A percentile compares a stretch with the other conserved stretches of the same genome.
These are phyloP conservation scores for Avena eriantha DNA, from an alignment of 176 grass and related monocot genomes.

Conservation along the genomic window DNA sequence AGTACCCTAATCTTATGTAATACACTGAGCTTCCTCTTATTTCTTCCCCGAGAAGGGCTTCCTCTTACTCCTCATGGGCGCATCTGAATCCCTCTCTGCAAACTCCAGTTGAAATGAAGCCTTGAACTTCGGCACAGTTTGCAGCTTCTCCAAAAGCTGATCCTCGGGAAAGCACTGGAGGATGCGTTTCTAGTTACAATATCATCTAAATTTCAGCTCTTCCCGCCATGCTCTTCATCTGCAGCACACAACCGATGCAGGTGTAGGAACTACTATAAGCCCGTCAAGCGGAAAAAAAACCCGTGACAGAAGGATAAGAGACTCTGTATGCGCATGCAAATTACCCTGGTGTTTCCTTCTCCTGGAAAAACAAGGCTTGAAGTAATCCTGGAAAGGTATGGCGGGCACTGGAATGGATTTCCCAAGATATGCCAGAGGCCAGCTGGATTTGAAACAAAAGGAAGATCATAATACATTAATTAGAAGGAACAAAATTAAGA, in stretches of 20 bases:
- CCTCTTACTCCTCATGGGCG: neutral
- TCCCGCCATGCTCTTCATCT: constrained; percentile 49
- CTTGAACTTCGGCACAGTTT: neutral
- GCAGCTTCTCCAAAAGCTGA: neutral
- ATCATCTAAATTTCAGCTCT: constrained; percentile 4
- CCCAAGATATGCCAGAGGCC: constrained; percentile 64
- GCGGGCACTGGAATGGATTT: constrained; percentile 66
- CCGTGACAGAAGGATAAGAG: neutral
- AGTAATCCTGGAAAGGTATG: constrained; percentile 52
- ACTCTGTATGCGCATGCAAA: neutral
- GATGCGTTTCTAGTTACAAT: neutral
- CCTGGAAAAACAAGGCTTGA: constrained; percentile 36
- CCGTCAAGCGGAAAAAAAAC: neutral
- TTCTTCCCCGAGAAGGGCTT: neutral
- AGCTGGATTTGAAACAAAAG: constrained; percentile 47
- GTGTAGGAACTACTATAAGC: neutral
- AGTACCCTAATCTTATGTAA: neutral
- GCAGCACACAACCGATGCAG: neutral
- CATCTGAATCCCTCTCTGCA: neutral
- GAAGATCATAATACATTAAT: constrained; percentile 25
- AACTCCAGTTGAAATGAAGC: neutral
- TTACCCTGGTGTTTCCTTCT: constrained; percentile 54
- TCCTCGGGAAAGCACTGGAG: neutral
- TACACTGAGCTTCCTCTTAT: neutral
- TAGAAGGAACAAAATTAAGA: neutral